Conservation (phyloP, 495 filamentous ascomycete genomes). For the Xylaria curta region DNA sequence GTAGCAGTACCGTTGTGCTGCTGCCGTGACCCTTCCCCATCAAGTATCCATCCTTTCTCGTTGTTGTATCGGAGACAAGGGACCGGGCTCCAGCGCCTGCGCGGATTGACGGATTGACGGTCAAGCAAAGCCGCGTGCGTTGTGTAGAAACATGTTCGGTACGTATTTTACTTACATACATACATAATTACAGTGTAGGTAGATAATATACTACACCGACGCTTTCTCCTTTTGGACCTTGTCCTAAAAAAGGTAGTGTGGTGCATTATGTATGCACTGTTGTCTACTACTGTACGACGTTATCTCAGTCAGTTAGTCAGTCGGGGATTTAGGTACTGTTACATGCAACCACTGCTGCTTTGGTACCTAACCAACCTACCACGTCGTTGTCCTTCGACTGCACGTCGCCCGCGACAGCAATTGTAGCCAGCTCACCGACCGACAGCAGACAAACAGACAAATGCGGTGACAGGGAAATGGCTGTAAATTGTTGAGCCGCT, state of each 20-base stretch:
- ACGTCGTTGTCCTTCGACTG: conserved; percentile 28
- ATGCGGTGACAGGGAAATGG: conserved; percentile 10
- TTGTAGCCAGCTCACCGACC: conserved; percentile 29
- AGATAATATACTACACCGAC: conserved; percentile 12
- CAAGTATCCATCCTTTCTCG: background rate
- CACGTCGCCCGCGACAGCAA: conserved; percentile 26
- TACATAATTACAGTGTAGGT: background rate
- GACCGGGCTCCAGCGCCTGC: conserved; percentile 26
- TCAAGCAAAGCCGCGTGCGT: conserved; percentile 28
- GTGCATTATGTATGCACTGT: conserved; percentile 2
- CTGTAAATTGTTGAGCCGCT: background rate
- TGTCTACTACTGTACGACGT: conserved; percentile 10
- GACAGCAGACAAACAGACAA: background rate
- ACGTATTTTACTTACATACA: background rate
- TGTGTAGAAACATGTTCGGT: conserved; percentile 28
- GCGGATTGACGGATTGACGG: conserved; percentile 27
- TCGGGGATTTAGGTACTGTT: conserved; percentile 21
- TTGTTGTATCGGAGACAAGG: conserved; percentile 26
- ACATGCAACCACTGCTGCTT: conserved; percentile 27
- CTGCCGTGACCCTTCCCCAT: no score
- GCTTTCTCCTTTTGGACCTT: conserved; percentile 27
- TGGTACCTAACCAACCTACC: conserved; percentile 28
- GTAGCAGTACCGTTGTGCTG: background rate
- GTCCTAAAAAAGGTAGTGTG: conserved; percentile 18
- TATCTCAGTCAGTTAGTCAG: conserved; percentile 16